Conservation (phyloP, 2,329 filamentous ascomycete species). For the Colletotrichum noveboracense region DNA sequence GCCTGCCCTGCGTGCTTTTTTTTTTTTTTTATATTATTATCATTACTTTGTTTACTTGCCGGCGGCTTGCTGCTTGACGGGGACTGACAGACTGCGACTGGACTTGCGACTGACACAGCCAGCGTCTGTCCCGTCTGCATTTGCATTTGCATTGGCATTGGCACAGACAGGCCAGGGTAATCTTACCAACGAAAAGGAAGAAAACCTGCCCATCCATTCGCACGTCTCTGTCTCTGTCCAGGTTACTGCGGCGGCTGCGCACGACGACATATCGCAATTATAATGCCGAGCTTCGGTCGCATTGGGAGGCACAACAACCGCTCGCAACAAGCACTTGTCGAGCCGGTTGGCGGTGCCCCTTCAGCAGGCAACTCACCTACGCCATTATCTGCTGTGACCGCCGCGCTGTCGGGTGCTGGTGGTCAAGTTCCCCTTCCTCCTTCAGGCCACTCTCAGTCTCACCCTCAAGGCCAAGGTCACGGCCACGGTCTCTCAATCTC, state of each 20-base stretch:
- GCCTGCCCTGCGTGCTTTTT: background rate
- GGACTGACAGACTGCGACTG: background rate
- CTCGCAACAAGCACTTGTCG: constrained; percentile 60
- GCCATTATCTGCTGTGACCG: constrained; percentile 2
- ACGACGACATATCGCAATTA: constrained; percentile 22
- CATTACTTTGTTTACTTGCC: background rate
- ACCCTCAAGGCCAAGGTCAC: background rate
- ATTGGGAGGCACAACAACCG: constrained; percentile 61
- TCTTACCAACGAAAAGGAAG: background rate
- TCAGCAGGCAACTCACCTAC: constrained; percentile 11
- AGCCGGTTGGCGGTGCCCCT: constrained; percentile 41
- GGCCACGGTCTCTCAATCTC: background rate
- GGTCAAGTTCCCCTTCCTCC: background rate
- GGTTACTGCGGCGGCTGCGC: constrained; percentile 5
- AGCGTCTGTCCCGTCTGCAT: background rate
- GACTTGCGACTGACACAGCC: background rate
- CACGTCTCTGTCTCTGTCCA: background rate
- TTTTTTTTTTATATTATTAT: background rate
- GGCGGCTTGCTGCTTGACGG: background rate
- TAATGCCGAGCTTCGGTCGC: constrained; percentile 61
- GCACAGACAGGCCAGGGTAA: background rate
- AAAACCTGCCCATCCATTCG: background rate
- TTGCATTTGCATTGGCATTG: background rate
- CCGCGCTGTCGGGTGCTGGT: background rate
- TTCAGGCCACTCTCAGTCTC: constrained; percentile 7